phyloP scores from a whole-genome alignment of 805 yeast species.

The Candida corydali region DNA sequence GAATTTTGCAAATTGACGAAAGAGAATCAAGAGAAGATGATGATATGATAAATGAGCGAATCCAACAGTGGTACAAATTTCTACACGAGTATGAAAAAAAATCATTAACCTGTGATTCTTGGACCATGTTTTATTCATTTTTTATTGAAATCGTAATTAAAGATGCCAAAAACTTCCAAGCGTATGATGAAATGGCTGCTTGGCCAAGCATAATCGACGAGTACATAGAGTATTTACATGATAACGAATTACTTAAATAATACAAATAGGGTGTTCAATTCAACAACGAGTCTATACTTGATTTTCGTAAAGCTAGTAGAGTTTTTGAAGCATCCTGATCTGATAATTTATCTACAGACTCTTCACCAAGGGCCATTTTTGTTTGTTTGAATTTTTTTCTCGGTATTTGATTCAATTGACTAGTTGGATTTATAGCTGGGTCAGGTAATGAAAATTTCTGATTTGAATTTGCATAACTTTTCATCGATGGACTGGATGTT shows the following conservation, averaged over 20 bases:
- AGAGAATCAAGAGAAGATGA: slow-evolving; percentile 9
- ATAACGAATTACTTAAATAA: slow-evolving; percentile 9
- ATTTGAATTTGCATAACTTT: slow-evolving; percentile 8
- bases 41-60: slow-evolving; percentile 20
- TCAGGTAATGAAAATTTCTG: slow-evolving; percentile 33
- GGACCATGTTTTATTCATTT: slow-evolving; percentile 81
- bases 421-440: slow-evolving; percentile 27
- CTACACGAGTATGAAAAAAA: slow-evolving; percentile 39
- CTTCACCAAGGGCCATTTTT: slow-evolving; percentile 16
- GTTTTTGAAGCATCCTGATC: slow-evolving; percentile 31
- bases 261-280: slow-evolving; percentile 18
- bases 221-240: slow-evolving; percentile 58
- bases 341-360: slow-evolving; percentile 12
- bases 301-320: slow-evolving; percentile 35
- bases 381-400: slow-evolving; percentile 28
- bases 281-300: slow-evolving; percentile 37
- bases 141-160: slow-evolving; percentile 41
- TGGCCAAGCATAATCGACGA: slow-evolving; percentile 93
- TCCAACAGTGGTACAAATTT: slow-evolving; percentile 58
- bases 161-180: slow-evolving; percentile 47
- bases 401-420: slow-evolving; percentile 20
- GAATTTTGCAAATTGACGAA: slow-evolving; percentile 9
- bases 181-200: slow-evolving; percentile 76
- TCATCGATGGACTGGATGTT: slow-evolving; percentile 6
- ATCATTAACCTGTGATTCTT: slow-evolving; percentile 65